These are phyloP conservation scores for Malus domestica DNA, from an alignment of 306 rosid genomes.

Conservation along the genomic window ASM211411v1 NC_041799.1:39063501-39064000, in stretches of 20 bases:
- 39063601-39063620: too few species aligned
- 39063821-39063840: constrained; percentile 76
- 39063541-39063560: not conserved
- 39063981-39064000: too few species aligned
- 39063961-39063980: not conserved
- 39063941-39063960: not conserved
- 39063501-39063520: too few species aligned
- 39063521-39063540: not conserved
- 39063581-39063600: too few species aligned
- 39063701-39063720: too few species aligned
- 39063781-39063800: constrained; percentile 47
- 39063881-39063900: not conserved
- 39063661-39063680: too few species aligned
- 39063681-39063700: too few species aligned
- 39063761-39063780: constrained; percentile 21
- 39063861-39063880: constrained; percentile 19
- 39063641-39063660: too few species aligned
- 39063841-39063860: constrained; percentile 50
- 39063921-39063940: not conserved
- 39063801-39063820: constrained; percentile 70
- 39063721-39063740: not conserved
- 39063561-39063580: not conserved
- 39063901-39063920: not conserved
- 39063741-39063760: constrained; percentile 38
- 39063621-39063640: too few species aligned